Conservation (phyloP, 73 alveolate genomes). For the Paramecium caudatum region DNA sequence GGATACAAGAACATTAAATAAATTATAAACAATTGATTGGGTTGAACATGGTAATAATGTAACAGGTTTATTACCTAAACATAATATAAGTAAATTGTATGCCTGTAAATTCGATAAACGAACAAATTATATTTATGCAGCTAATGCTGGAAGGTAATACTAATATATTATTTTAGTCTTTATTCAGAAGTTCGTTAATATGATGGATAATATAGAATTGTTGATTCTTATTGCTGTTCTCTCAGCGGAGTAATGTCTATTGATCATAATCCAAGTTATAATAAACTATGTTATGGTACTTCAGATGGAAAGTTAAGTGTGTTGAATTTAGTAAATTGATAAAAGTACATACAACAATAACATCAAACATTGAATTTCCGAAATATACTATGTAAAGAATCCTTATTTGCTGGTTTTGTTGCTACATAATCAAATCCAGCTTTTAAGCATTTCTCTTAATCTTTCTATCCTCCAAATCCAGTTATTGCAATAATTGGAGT, state of each 20-base stretch:
- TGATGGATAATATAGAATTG: slow-evolving; percentile 21
- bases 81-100: slow-evolving; percentile 8
- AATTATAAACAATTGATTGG: slow-evolving; percentile 65
- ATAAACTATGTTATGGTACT: slow-evolving; percentile 55
- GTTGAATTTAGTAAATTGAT: slow-evolving; percentile 48
- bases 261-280: slow-evolving; percentile 22
- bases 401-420: slow-evolving; percentile 15
- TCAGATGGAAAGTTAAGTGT: slow-evolving; percentile 34
- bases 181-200: slow-evolving; percentile 42
- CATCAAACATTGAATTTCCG: not conserved
- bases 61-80: not conserved
- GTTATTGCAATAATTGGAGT: slow-evolving; percentile 54
- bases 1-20: slow-evolving; percentile 69
- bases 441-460: not conserved
- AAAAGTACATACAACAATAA: not conserved
- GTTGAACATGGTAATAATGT: slow-evolving; percentile 43
- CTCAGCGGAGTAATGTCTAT: slow-evolving; percentile 4
- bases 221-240: slow-evolving; percentile 38
- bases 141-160: slow-evolving; percentile 58
- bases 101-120: slow-evolving; percentile 30
- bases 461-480: not conserved
- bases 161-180: not conserved
- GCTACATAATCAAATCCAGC: slow-evolving; percentile 14
- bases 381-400: not conserved
- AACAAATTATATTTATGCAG: slow-evolving; percentile 45